A percentile compares a stretch with the other conserved stretches of the same genome.
phyloP scores from a whole-genome alignment of 129 eudicot genomes.

The Flaveria linearis region DNA sequence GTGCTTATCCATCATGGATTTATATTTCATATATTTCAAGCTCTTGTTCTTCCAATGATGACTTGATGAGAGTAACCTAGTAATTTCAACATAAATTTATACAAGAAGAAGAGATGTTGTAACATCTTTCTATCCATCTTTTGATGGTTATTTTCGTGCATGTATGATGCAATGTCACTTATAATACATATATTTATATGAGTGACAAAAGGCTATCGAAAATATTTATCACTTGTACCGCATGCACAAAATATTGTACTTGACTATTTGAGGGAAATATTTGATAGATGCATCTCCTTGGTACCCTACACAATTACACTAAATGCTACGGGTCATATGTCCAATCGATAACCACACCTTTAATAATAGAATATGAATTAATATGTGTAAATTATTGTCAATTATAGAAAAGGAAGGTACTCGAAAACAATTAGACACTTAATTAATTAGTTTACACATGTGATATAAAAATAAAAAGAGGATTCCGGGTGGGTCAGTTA shows the following conservation, averaged over 20 bases:
- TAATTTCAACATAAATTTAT: slow-evolving; percentile 34
- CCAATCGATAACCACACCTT: slow-evolving; percentile 23
- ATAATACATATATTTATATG: slow-evolving; percentile 23
- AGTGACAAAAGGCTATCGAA: background rate
- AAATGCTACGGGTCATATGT: slow-evolving; percentile 12
- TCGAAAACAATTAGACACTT: no score
- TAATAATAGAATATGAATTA: background rate
- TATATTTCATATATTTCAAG: slow-evolving; percentile 29
- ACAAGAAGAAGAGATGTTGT: slow-evolving; percentile 29
- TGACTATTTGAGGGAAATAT: background rate
- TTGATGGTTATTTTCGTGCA: slow-evolving; percentile 10
- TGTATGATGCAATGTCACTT: slow-evolving; percentile 10
- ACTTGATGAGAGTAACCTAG: slow-evolving; percentile 32
- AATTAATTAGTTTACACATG: no score
- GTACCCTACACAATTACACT: slow-evolving; percentile 17
- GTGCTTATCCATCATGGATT: slow-evolving; percentile 31
- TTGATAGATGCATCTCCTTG: slow-evolving; percentile 13
- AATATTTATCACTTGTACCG: slow-evolving; percentile 1
- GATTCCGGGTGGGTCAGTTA: no score
- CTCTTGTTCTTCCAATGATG: slow-evolving; percentile 34
- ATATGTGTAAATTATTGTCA: background rate
- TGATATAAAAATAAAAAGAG: no score
- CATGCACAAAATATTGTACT: slow-evolving; percentile 15
- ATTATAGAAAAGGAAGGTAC: background rate
- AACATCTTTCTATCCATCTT: slow-evolving; percentile 36